These are phyloP conservation scores for Penicillium soppii DNA, from an alignment of 495 filamentous ascomycete species.

Conservation along the genomic window DNA sequence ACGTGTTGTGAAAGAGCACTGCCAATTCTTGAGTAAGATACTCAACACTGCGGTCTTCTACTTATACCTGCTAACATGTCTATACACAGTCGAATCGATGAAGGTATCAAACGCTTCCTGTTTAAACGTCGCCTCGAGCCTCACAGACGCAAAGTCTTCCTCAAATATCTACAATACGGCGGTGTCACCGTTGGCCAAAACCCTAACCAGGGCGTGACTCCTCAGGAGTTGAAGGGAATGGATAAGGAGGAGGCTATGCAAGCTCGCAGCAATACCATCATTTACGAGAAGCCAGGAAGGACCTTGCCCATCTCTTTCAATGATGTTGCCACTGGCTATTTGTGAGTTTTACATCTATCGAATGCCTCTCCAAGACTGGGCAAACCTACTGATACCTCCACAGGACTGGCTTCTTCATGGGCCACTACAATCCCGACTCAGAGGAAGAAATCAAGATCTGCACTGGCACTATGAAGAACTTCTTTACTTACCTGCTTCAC, in stretches of 20 bases:
- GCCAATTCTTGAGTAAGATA: constrained; percentile 41
- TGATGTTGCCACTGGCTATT: constrained; percentile 70
- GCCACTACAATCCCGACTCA: constrained; percentile 42
- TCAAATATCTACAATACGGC: constrained; percentile 78
- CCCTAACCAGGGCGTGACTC: constrained; percentile 62
- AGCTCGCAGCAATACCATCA: constrained; percentile 29
- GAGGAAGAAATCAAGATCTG: constrained; percentile 50
- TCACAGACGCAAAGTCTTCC: constrained; percentile 62
- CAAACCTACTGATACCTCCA: constrained; percentile 1
- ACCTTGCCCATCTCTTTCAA: constrained; percentile 81
- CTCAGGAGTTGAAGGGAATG: constrained; percentile 51
- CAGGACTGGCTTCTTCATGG: constrained; percentile 49
- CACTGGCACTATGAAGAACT: constrained; percentile 71
- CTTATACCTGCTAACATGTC: neutral
- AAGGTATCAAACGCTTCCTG: constrained; percentile 79
- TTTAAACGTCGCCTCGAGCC: constrained; percentile 69
- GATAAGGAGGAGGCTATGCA: constrained; percentile 63
- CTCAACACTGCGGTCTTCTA: neutral
- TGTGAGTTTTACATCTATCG: constrained; percentile 50
- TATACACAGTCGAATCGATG: constrained; percentile 68
- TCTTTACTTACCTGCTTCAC: constrained; percentile 80
- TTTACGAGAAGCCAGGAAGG: constrained; percentile 28
- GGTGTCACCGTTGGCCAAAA: constrained; percentile 69
- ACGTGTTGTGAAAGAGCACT: constrained; percentile 29
- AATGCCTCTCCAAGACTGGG: neutral